Conservation (phyloP, 2,329 filamentous ascomycete species). For the Rugonectria rugulosa region DNA sequence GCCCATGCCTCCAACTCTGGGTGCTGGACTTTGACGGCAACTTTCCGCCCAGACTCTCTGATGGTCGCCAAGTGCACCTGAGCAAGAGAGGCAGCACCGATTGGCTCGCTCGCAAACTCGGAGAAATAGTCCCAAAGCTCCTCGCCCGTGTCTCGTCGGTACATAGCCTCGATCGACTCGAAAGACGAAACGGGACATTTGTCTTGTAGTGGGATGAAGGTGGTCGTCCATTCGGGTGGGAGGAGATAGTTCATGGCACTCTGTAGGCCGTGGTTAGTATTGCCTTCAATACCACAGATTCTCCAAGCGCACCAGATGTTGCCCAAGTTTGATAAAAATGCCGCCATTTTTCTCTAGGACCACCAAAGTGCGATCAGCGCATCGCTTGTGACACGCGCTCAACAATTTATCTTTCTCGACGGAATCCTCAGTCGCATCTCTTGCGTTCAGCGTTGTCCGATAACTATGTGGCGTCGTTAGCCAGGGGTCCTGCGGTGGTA, state of each 20-base stretch:
- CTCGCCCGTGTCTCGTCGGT: constrained; percentile 80
- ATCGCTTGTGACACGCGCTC: constrained; percentile 88
- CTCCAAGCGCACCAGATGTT: constrained; percentile 72
- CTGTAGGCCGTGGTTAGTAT: constrained; percentile 49
- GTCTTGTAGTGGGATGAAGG: constrained; percentile 95
- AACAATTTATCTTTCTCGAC: constrained; percentile 73
- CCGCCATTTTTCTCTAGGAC: constrained; percentile 96
- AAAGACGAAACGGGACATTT: constrained; percentile 92
- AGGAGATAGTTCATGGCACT: constrained; percentile 96
- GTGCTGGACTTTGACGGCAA: constrained; percentile 97
- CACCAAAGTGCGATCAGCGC: constrained; percentile 83
- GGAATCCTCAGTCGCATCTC: constrained; percentile 67
- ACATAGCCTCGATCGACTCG: constrained; percentile 87
- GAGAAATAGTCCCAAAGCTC: constrained; percentile 85
- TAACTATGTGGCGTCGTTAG: constrained; percentile 68
- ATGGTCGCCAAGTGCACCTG: constrained; percentile 92
- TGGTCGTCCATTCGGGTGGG: constrained; percentile 90
- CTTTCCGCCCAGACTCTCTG: constrained; percentile 81
- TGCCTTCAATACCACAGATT: not conserved
- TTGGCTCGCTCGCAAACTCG: constrained; percentile 79
- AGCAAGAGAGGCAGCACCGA: constrained; percentile 91
- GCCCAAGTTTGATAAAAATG: constrained; percentile 97
- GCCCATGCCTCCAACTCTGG: constrained; percentile 90
- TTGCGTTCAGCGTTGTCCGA: constrained; percentile 79
- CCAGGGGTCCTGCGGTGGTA: not conserved